A percentile compares a stretch with the other conserved stretches of the same genome.
Conservation (phyloP, 805 yeast genomes). For the Ogataea ganodermae region DNA sequence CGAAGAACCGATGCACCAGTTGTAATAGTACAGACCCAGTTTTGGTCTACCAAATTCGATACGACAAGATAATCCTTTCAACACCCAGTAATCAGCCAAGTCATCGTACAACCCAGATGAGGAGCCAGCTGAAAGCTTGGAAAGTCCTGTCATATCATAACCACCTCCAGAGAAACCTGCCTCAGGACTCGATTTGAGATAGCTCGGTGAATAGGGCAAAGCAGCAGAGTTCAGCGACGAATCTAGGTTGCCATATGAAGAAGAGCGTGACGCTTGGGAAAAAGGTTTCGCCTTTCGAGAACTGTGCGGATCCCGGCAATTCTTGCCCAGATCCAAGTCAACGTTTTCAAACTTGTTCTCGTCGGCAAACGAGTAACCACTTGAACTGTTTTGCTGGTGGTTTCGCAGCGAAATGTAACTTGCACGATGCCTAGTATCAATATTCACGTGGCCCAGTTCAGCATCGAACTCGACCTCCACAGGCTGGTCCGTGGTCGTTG, state of each 20-base stretch:
- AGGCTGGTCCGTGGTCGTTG: conserved; percentile 6
- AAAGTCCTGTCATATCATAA: conserved; percentile 1
- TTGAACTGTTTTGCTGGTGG: conserved; percentile 20
- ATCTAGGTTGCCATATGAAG: background rate
- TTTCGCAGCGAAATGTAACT: conserved; percentile 31
- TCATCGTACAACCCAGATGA: conserved; percentile 37
- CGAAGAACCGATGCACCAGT: conserved; percentile 55
- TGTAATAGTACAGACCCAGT: conserved; percentile 51
- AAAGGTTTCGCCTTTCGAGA: background rate
- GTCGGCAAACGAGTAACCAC: conserved; percentile 39
- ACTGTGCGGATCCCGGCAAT: conserved; percentile 11
- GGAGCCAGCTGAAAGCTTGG: conserved; percentile 8
- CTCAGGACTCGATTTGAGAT: conserved; percentile 8
- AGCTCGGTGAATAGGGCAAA: background rate
- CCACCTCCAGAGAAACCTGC: conserved; percentile 6
- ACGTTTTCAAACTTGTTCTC: conserved; percentile 54
- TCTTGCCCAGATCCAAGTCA: conserved; percentile 47
- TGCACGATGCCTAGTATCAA: conserved; percentile 17
- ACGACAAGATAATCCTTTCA: conserved; percentile 33
- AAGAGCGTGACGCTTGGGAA: conserved; percentile 1
- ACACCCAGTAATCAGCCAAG: conserved; percentile 36
- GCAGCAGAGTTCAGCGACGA: conserved; percentile 1
- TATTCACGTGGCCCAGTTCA: conserved; percentile 14
- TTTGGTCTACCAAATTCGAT: conserved; percentile 54
- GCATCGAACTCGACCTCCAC: conserved; percentile 10